These are phyloP conservation scores for Ophiostoma novo-ulmi DNA, from an alignment of 2,329 filamentous ascomycete species.

Conservation along the genomic window DNA sequence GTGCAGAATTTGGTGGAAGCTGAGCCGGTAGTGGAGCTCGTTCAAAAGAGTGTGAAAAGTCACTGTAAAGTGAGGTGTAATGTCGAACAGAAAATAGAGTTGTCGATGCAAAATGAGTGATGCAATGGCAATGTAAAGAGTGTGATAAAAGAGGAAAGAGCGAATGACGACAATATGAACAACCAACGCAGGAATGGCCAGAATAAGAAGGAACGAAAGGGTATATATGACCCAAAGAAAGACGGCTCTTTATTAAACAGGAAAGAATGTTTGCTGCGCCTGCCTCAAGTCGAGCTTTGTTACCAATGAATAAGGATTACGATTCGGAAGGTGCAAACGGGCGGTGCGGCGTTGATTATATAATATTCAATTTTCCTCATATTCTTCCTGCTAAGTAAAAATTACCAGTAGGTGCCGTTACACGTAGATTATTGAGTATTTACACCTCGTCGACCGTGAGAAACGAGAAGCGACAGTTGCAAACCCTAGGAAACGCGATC, in stretches of 20 bases:
- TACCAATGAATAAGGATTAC: background rate
- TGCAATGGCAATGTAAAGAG: background rate
- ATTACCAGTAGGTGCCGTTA: background rate
- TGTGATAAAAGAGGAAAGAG: constrained; percentile 8
- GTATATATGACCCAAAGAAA: background rate
- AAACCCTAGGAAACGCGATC: constrained; percentile 4
- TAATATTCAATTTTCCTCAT: background rate
- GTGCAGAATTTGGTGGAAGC: background rate
- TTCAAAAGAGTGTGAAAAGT: background rate
- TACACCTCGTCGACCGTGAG: background rate
- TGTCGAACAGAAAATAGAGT: background rate
- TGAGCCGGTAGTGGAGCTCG: background rate
- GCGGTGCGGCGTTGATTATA: background rate
- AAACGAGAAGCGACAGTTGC: constrained; percentile 2
- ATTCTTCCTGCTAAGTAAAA: background rate
- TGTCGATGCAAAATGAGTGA: background rate
- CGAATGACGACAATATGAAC: background rate
- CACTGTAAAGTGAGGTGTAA: background rate
- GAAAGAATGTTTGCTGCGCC: constrained; percentile 1
- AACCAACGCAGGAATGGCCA: background rate
- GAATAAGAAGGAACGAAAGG: constrained; percentile 1
- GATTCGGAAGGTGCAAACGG: background rate
- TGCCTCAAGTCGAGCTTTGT: background rate
- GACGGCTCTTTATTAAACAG: background rate
- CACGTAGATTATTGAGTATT: background rate